Percentiles rank a stretch among this genome's conserved stretches.
Conservation (phyloP, 2,329 filamentous ascomycete species). For the Arthrobotrys pseudoclavata region DNA sequence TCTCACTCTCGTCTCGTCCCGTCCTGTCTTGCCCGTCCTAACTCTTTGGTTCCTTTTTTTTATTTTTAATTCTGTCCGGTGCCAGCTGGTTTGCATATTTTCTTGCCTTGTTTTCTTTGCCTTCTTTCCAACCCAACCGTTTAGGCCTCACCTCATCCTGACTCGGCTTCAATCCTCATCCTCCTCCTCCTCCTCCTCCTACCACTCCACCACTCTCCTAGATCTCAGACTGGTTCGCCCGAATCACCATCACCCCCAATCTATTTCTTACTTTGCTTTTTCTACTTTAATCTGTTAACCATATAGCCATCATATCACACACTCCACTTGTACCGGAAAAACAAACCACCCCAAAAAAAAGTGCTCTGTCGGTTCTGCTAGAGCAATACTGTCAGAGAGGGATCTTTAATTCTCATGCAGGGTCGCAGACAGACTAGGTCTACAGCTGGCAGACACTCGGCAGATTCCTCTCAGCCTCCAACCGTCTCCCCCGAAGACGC, state of each 20-base stretch:
- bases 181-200: not conserved
- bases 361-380: slow-evolving; percentile 18
- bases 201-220: not conserved
- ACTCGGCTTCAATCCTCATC: slow-evolving; percentile 16
- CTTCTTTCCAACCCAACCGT: slow-evolving; percentile 31
- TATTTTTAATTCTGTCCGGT: slow-evolving; percentile 12
- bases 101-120: not conserved
- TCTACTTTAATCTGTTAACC: slow-evolving; percentile 3
- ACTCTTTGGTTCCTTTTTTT: not conserved
- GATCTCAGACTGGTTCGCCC: not conserved
- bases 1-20: not conserved
- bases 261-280: slow-evolving; percentile 9
- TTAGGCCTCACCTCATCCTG: slow-evolving; percentile 7
- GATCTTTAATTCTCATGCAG: slow-evolving; percentile 60
- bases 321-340: slow-evolving; percentile 5
- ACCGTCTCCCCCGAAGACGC: slow-evolving; percentile 23
- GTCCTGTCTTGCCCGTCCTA: not conserved
- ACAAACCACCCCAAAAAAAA: slow-evolving; percentile 1
- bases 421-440: slow-evolving; percentile 59
- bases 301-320: slow-evolving; percentile 11
- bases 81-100: slow-evolving; percentile 54
- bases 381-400: slow-evolving; percentile 31
- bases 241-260: not conserved
- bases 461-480: slow-evolving; percentile 59
- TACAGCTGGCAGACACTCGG: slow-evolving; percentile 60